Conservation (phyloP, 257 asterid species). For the Craterostigma plantagineum region DNA sequence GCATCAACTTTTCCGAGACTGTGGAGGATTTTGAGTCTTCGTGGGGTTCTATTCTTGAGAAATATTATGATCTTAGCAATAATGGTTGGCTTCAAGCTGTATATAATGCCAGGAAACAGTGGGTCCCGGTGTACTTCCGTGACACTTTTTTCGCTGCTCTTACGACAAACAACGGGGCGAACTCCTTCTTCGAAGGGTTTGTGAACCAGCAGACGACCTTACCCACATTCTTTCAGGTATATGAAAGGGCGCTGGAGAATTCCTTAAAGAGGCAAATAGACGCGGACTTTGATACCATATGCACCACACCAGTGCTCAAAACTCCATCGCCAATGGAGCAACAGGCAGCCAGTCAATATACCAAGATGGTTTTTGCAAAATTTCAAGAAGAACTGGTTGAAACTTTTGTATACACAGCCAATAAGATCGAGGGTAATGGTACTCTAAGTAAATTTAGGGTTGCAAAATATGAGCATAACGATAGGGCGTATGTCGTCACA, state of each 20-base stretch:
- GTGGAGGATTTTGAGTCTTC: slow-evolving; percentile 69
- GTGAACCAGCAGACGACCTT: slow-evolving; percentile 71
- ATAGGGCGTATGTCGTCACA: slow-evolving; percentile 46
- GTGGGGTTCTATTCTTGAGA: slow-evolving; percentile 55
- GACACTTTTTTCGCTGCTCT: slow-evolving; percentile 62
- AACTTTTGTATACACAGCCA: slow-evolving; percentile 88
- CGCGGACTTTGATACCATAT: slow-evolving; percentile 60
- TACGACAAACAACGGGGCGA: slow-evolving; percentile 34
- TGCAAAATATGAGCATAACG: slow-evolving; percentile 77
- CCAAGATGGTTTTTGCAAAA: slow-evolving; percentile 54
- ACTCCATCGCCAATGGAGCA: slow-evolving; percentile 97
- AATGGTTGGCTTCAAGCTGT: slow-evolving; percentile 83
- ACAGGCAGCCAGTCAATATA: slow-evolving; percentile 63
- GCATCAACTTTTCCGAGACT: slow-evolving; percentile 68
- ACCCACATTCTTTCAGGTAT: slow-evolving; percentile 83
- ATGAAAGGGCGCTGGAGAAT: slow-evolving; percentile 72
- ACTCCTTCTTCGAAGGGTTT: slow-evolving; percentile 73
- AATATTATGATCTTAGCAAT: slow-evolving; percentile 42
- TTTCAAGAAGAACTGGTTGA: slow-evolving; percentile 91
- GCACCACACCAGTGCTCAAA: slow-evolving; percentile 55
- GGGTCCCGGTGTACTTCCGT: slow-evolving; percentile 88
- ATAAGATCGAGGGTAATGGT: slow-evolving; percentile 60
- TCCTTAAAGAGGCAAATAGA: slow-evolving; percentile 67
- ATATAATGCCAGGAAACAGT: slow-evolving; percentile 49
- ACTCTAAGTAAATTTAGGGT: slow-evolving; percentile 56